phyloP scores from a whole-genome alignment of 1,139 yeast species.

The Debaryomyces udenii region DNA sequence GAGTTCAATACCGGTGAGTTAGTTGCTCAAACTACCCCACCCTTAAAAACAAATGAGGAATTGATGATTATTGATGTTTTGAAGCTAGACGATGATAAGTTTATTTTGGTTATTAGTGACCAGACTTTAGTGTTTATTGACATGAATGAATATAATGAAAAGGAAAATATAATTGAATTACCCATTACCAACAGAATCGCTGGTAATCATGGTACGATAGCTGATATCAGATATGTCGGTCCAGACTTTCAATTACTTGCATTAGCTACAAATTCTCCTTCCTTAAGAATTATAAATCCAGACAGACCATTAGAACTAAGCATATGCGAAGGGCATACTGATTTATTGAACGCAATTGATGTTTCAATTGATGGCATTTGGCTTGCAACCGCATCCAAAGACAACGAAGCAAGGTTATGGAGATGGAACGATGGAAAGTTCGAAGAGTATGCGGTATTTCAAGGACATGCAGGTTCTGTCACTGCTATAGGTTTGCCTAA shows the following conservation, averaged over 20 bases:
- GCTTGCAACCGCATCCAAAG: constrained; percentile 95
- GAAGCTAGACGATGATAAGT: constrained; percentile 25
- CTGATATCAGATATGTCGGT: constrained; percentile 81
- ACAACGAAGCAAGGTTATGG: constrained; percentile 85
- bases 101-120: constrained; percentile 68
- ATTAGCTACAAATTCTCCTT: constrained; percentile 93
- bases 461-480: constrained; percentile 87
- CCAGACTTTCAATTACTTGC: constrained; percentile 63
- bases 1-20: constrained; percentile 42
- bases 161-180: constrained; percentile 33
- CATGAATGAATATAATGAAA: constrained; percentile 25
- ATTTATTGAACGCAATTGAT: constrained; percentile 80
- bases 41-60: constrained; percentile 66
- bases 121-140: constrained; percentile 72
- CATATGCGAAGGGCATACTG: constrained; percentile 79
- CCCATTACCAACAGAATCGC: constrained; percentile 62
- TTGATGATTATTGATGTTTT: constrained; percentile 64
- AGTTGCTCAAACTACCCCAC: constrained; percentile 50
- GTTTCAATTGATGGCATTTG: constrained; percentile 78
- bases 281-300: constrained; percentile 71
- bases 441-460: constrained; percentile 59
- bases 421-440: constrained; percentile 54
- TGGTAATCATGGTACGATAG: constrained; percentile 95
- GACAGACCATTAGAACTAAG: constrained; percentile 60
- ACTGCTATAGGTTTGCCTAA: constrained; percentile 81